Base-by-base conservation (phyloP, 2,329 filamentous ascomycete genomes). In the Hyphodiscus sp. region DNA sequence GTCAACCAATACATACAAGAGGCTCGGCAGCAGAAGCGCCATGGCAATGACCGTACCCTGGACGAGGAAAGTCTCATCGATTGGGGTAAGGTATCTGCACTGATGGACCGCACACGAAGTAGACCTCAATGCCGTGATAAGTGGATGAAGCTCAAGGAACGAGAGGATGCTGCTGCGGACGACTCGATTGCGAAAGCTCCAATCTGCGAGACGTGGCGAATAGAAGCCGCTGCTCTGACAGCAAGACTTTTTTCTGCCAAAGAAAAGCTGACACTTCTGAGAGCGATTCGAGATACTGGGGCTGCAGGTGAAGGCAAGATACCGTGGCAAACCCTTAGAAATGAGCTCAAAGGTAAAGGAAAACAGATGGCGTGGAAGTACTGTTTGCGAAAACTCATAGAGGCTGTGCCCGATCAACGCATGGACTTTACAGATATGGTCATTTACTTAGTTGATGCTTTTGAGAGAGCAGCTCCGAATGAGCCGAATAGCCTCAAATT, bases 91-190 rank as follows among this genome's bases (percentile, higher is more conserved):
- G 80, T 91, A 20, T 85, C 82, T 60, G 71, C 80, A 55, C 75
- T 75, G 51, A 83, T 91, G 79, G 75, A 71, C 15, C 73, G 75
- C 47, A 81, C 74, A 9, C 76, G 87, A 45, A 86, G 79, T 56
- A 78, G 83, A 2, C 75, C 87, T 20, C 85, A 89, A 65, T 89
- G 86, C 64, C 74, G 77, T 23, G 75, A 75, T 23, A 90, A 91
- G 65, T 90, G 85, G 83, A 80, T 78, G 55, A 67, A 71, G 26
- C 59, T 82, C 18, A 68, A 70, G 49, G 63, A 67, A n/a, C 57
- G 62, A 15, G 63, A 67, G 19, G 55, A 54, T 44, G 47, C 56
- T 48, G 58, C 61, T 20, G 57, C 46, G 11, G 52, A 62, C 18
- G 59, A 61, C 41, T 45, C 42, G 30, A 53, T 53, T 23, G 49